Base-by-base conservation (phyloP, 768 basidiomycete genomes). In the Kwoniella europaea region DNA sequence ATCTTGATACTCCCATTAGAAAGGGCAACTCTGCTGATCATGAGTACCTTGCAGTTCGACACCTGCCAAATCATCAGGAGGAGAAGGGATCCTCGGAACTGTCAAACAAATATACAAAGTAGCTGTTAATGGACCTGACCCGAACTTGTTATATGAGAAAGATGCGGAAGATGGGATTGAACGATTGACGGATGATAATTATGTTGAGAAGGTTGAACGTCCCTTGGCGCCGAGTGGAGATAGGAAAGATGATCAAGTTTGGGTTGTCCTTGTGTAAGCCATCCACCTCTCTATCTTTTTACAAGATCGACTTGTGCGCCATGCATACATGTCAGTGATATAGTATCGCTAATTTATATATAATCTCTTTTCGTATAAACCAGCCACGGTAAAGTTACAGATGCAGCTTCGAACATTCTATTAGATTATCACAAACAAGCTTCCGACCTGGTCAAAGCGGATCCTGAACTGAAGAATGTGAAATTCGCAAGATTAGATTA, bases 171-270 rank as follows among this genome's bases (percentile, higher is more conserved):
- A 84, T 54, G 82, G 92, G 35, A 88, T 95, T 52, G 88, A 90
- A 27, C 85, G 94, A 46, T 88, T 96, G 82, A 92, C 91, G 62
- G 93, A 95, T 82, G 86, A 90, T 60, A 94, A 92, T 82, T 94
- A 88, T 79, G 84, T 87, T 29, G 89, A 91, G 35, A 43, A 63
- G 24, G 57, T 71, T 4, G 44, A 70, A 18, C 44, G 62, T 59
- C 27, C 59, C 41, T 52, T 73, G 87, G 72, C 24, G 4, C 7
- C 16, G 13, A 53, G 55, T 43, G 89, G 89, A 76, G 84, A 86
- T 68, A 13, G 2, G 46, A 50, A 50, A 50, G 85, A 90, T 50
- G 86, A 90, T 50, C 86, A 92, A 56, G 87, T 89, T 12, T 96
- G 93, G 93, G 86, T 91, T 73, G 82, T 93, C 42, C 82, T 92